Conservation (phyloP, 805 yeast genomes). For the Zygoascus biomembranicola region DNA sequence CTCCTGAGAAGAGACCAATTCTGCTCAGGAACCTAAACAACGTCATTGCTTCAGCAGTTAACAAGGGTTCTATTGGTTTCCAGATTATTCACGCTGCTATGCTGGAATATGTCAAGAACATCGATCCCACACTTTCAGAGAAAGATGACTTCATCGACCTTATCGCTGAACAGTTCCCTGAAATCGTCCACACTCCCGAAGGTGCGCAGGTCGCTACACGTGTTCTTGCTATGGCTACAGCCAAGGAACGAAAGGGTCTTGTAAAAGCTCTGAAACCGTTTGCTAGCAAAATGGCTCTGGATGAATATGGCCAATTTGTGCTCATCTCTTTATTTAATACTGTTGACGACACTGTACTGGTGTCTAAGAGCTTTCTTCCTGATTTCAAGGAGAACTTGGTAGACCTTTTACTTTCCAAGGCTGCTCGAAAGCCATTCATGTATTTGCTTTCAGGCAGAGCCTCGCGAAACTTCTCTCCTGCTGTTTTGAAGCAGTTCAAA, state of each 20-base stretch:
- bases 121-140: constrained; percentile 48
- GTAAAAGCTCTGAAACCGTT: constrained; percentile 68
- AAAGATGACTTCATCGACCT: constrained; percentile 75
- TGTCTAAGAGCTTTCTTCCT: constrained; percentile 59
- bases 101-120: constrained; percentile 75
- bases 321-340: constrained; percentile 71
- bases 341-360: constrained; percentile 87
- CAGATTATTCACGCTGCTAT: constrained; percentile 93
- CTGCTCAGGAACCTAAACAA: constrained; percentile 69
- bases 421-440: constrained; percentile 80
- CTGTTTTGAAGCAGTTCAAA: constrained; percentile 46
- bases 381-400: constrained; percentile 45
- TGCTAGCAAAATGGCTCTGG: constrained; percentile 64
- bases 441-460: constrained; percentile 72
- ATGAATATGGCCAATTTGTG: constrained; percentile 81
- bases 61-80: constrained; percentile 94
- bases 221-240: constrained; percentile 71
- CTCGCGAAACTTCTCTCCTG: constrained; percentile 74
- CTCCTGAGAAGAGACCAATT: constrained; percentile 69
- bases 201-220: constrained; percentile 88
- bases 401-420: constrained; percentile 58
- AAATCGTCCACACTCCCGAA: constrained; percentile 89
- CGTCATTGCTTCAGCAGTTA: constrained; percentile 83
- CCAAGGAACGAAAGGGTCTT: constrained; percentile 83
- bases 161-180: constrained; percentile 82